These are phyloP conservation scores for Colletotrichum truncatum DNA, from an alignment of 2,329 filamentous ascomycete species.

Conservation along the genomic window DNA sequence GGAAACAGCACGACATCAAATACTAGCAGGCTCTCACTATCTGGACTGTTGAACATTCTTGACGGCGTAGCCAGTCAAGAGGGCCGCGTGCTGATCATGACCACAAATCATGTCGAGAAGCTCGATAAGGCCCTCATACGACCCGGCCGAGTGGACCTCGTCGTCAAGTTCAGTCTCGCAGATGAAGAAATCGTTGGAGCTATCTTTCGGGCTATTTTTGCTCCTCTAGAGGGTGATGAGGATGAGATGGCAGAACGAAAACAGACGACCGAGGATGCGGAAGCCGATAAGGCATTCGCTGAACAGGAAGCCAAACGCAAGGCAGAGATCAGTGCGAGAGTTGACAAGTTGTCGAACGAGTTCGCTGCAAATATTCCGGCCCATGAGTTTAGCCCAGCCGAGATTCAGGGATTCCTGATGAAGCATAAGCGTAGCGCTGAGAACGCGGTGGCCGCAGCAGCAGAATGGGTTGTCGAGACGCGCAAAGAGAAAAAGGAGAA, in stretches of 20 bases:
- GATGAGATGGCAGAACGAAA: background rate
- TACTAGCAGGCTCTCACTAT: constrained; percentile 68
- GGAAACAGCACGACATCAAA: constrained; percentile 37
- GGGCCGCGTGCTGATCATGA: constrained; percentile 72
- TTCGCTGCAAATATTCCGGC: constrained; percentile 63
- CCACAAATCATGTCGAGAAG: constrained; percentile 70
- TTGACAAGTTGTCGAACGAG: constrained; percentile 55
- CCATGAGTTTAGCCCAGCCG: constrained; percentile 66
- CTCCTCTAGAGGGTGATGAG: constrained; percentile 57
- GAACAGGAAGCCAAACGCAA: constrained; percentile 42
- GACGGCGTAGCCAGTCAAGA: constrained; percentile 76
- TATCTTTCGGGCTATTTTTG: constrained; percentile 68
- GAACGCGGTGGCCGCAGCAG: constrained; percentile 55
- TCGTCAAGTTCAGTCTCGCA: constrained; percentile 64
- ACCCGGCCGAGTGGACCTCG: constrained; percentile 69
- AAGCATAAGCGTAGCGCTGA: constrained; percentile 63
- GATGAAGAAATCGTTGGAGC: constrained; percentile 60
- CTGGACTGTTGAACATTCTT: constrained; percentile 82
- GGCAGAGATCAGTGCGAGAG: constrained; percentile 46
- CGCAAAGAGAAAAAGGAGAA: constrained; percentile 59
- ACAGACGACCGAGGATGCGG: background rate
- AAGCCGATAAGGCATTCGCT: constrained; percentile 40
- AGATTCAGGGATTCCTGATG: constrained; percentile 68
- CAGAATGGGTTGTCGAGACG: constrained; percentile 59
- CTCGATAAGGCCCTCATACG: constrained; percentile 71